Evolutionary conservation across 2,329 filamentous ascomycete genomes (phyloP).

Genomic region (Albophoma yamanashiensis): DNA sequence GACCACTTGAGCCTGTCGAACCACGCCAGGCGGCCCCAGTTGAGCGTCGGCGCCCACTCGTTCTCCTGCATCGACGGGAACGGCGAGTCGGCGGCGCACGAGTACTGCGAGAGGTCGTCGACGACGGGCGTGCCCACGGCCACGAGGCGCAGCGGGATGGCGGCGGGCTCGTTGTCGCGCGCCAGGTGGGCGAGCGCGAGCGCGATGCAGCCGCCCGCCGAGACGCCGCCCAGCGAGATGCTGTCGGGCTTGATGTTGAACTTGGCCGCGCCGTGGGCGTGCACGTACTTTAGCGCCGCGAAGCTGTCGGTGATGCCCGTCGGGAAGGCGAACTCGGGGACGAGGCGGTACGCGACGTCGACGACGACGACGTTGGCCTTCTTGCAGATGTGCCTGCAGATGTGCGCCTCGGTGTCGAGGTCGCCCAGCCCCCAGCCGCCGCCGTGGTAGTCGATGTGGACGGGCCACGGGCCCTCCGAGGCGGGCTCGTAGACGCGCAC

Average conservation of each 20-base stretch:
- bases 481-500: slow-evolving; percentile 35
- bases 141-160: slow-evolving; percentile 25
- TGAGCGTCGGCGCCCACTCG: slow-evolving; percentile 29
- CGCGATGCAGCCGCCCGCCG: slow-evolving; percentile 30
- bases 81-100: slow-evolving; percentile 23
- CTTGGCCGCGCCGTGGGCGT: slow-evolving; percentile 17
- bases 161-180: slow-evolving; percentile 17
- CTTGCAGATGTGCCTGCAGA: slow-evolving; percentile 35
- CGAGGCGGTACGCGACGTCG: slow-evolving; percentile 40
- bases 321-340: slow-evolving; percentile 39
- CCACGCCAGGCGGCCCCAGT: slow-evolving; percentile 30
- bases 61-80: slow-evolving; percentile 29
- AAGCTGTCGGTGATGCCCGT: slow-evolving; percentile 36
- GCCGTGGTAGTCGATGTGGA: slow-evolving; percentile 38
- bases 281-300: slow-evolving; percentile 29
- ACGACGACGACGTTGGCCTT: slow-evolving; percentile 33
- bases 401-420: slow-evolving; percentile 35
- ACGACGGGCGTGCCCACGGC: slow-evolving; percentile 28
- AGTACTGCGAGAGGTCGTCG: slow-evolving; percentile 26
- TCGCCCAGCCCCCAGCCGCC: slow-evolving; percentile 40
- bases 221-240: slow-evolving; percentile 34
- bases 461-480: slow-evolving; percentile 29
- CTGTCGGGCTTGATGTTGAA: slow-evolving; percentile 26
- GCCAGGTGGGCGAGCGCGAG: slow-evolving; percentile 28
- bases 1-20: slow-evolving; percentile 24